Conservation (phyloP, 768 basidiomycete species). For the Macrolepiota fuliginosa region DNA sequence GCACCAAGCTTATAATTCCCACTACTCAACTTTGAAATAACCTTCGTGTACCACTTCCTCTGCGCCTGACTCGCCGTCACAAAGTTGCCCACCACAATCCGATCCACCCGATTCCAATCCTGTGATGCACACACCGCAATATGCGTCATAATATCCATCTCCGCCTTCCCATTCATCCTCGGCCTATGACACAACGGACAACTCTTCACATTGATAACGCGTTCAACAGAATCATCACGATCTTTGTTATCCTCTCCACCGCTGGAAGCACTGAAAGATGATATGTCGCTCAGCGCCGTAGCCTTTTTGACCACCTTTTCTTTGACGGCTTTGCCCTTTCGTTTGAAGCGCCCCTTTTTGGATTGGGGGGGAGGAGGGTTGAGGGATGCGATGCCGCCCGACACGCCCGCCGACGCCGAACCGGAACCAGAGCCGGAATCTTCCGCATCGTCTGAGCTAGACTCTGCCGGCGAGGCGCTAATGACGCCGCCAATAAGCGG, state of each 20-base stretch:
- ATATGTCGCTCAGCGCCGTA: neutral
- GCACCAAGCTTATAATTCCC: slow-evolving; percentile 92
- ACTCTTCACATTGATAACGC: slow-evolving; percentile 92
- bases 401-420: neutral
- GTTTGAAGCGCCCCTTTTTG: slow-evolving; percentile 17
- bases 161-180: slow-evolving; percentile 79
- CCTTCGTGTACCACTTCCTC: slow-evolving; percentile 94
- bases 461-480: slow-evolving; percentile 10
- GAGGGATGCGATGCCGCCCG: slow-evolving; percentile 11
- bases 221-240: slow-evolving; percentile 51
- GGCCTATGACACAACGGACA: slow-evolving; percentile 94
- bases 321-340: slow-evolving; percentile 20
- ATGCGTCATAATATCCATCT: slow-evolving; percentile 95
- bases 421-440: neutral
- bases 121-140: slow-evolving; percentile 93
- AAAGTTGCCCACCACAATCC: slow-evolving; percentile 91
- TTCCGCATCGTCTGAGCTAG: slow-evolving; percentile 21
- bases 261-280: slow-evolving; percentile 7
- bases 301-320: slow-evolving; percentile 11
- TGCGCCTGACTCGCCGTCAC: slow-evolving; percentile 95
- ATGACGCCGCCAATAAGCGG: neutral
- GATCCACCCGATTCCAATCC: slow-evolving; percentile 88
- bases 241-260: slow-evolving; percentile 16
- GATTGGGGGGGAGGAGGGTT: slow-evolving; percentile 10
- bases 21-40: slow-evolving; percentile 80